Evolutionary conservation across 495 filamentous ascomycete genomes (phyloP), one percentile per base, ranked within the genome.

Genomic region (Tuber magnatum): DNA sequence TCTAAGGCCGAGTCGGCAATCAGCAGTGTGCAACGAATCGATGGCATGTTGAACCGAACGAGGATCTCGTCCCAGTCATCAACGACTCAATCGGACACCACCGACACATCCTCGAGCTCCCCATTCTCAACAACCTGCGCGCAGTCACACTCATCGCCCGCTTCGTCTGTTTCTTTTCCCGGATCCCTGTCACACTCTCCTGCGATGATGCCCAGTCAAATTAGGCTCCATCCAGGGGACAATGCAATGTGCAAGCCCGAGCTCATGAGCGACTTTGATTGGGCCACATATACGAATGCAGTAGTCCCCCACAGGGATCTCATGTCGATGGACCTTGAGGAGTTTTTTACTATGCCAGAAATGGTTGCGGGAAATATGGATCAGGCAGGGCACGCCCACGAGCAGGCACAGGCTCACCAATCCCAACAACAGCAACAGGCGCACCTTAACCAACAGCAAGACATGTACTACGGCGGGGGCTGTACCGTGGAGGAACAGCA

Each of bases 251-350:
- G 56, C 28, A 79, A 77, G 56, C 70, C 76, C n/a, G 77, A 79
- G 24, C 77, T 78, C 61, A 75, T 79, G 70, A 79, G 76, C 28
- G 77, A 79, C 44, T 79, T 79, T 70, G 77, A 79, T 39, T 79
- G 77, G 77, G 70, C 77, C 42, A 78, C 77, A 48, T 79, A 79
- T 38, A 79, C 77, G 42, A 75, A 79, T 48, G 72, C 76, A n/a
- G 73, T 79, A 40, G 70, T 79, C 8, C 77, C 77, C 7, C 77
- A 79, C 12, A 71, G 77, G n/a, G 77, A 79, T 75, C 61, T 79
- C 46, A 79, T 79, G 77, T 79, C 77, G 40, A 79, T 79, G 77
- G 76, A 79, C 41, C 70, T 79, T 18, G 76, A 79, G 40, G 77
- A 79, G n/a, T 79, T 79, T 56, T 79, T 79, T 40, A 43, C 76